phyloP scores from a whole-genome alignment of 331 rosid genomes.

The Telfairia occidentalis region DNA sequence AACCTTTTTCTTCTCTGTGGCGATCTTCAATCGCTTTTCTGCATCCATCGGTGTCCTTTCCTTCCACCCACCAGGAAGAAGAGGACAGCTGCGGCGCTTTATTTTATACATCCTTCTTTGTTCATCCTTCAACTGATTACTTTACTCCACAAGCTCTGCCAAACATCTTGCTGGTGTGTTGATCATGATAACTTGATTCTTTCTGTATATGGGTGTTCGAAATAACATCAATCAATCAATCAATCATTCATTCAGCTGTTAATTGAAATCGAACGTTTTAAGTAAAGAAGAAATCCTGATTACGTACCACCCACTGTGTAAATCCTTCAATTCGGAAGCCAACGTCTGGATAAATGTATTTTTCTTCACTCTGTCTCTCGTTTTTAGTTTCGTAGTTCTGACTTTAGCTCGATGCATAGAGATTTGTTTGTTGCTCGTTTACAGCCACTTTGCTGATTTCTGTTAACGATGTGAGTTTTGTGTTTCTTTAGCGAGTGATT shows the following conservation, averaged over 20 bases:
- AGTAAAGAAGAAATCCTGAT: not conserved
- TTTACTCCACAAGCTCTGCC: not conserved
- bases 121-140: not conserved
- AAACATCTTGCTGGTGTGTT: not conserved
- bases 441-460: not conserved
- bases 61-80: slow-evolving; percentile 1
- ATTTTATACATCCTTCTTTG: not conserved
- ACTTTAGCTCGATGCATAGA: not conserved
- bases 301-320: not conserved
- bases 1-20: not conserved
- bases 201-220: not conserved
- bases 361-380: not conserved
- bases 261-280: not conserved
- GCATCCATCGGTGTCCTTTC: slow-evolving; percentile 1
- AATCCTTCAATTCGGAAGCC: not conserved
- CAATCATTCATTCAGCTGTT: not conserved
- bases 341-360: not conserved
- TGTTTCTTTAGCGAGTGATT: not conserved
- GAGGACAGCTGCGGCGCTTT: not conserved
- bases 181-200: not conserved
- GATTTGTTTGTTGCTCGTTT: not conserved
- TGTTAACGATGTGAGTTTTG: no score
- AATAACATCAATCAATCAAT: not conserved
- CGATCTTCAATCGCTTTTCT: not conserved
- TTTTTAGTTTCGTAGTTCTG: not conserved